These are phyloP conservation scores for Cadophora gregata DNA, from an alignment of 2,329 filamentous ascomycete genomes.

Conservation along the genomic window DNA sequence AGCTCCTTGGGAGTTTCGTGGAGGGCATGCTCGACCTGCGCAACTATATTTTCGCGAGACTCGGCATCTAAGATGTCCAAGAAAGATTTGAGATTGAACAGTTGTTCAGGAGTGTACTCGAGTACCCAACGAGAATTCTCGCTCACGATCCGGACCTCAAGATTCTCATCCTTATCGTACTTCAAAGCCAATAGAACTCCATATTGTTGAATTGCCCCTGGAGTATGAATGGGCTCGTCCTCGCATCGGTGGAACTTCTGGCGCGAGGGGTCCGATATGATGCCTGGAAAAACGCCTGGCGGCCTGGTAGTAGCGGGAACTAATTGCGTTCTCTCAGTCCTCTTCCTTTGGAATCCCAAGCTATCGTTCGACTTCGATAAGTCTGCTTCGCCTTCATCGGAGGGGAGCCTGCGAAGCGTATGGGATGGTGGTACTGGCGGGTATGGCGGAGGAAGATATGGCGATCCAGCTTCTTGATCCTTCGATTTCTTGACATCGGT, in stretches of 20 bases:
- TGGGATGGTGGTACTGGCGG: conserved; percentile 28
- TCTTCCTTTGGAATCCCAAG: conserved; percentile 12
- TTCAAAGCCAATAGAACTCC: conserved; percentile 35
- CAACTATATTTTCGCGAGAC: conserved; percentile 31
- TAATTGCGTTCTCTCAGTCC: conserved; percentile 17
- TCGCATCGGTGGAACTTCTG: conserved; percentile 35
- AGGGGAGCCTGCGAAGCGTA: conserved; percentile 27
- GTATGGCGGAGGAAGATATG: conserved; percentile 31
- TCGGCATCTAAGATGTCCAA: conserved; percentile 32
- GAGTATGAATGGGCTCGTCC: conserved; percentile 40
- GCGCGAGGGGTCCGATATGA: conserved; percentile 17
- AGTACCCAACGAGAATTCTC: conserved; percentile 36
- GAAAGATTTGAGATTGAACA: conserved; percentile 34
- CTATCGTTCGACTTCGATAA: background rate
- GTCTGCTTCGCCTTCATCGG: conserved; percentile 4
- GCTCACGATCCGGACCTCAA: conserved; percentile 39
- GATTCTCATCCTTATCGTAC: conserved; percentile 23
- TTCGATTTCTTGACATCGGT: background rate
- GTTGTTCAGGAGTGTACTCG: conserved; percentile 34
- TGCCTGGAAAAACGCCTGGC: conserved; percentile 30
- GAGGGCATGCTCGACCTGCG: conserved; percentile 32
- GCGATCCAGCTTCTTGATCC: background rate
- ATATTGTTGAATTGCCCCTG: conserved; percentile 37
- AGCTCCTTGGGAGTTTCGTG: conserved; percentile 1
- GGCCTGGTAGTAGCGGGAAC: conserved; percentile 30